phyloP scores from a whole-genome alignment of 2,329 filamentous ascomycete genomes.

The Venturia nashicola region DNA sequence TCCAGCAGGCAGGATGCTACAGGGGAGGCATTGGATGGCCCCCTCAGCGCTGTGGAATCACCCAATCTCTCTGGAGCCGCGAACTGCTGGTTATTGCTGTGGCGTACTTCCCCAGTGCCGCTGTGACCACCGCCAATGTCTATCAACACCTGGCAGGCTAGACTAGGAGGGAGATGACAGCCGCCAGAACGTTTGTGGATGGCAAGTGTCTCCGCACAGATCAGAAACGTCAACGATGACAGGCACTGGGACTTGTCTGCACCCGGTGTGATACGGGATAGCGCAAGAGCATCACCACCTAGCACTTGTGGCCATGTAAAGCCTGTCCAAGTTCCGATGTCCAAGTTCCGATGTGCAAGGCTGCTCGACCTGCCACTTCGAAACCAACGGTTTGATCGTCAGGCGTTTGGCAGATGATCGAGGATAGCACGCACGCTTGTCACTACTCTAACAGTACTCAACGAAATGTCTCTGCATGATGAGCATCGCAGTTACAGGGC shows the following conservation, averaged over 20 bases:
- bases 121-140: neutral
- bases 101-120: neutral
- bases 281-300: neutral
- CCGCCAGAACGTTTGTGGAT: neutral
- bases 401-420: neutral
- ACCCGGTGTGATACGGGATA: neutral
- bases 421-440: neutral
- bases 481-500: neutral
- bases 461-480: neutral
- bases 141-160: neutral
- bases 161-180: neutral
- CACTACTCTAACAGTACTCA: neutral
- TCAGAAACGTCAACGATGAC: neutral
- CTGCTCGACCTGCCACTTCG: neutral
- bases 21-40: no score
- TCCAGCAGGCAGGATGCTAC: no score
- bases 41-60: neutral
- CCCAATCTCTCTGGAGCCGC: neutral
- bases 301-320: neutral
- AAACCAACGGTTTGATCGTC: slow-evolving; percentile 1
- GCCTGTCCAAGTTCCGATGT: neutral
- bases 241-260: neutral
- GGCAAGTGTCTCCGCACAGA: neutral
- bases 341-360: neutral
- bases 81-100: neutral